phyloP scores from a whole-genome alignment of 192 early-diverging fungal species.

The Coemansia erecta region DNA sequence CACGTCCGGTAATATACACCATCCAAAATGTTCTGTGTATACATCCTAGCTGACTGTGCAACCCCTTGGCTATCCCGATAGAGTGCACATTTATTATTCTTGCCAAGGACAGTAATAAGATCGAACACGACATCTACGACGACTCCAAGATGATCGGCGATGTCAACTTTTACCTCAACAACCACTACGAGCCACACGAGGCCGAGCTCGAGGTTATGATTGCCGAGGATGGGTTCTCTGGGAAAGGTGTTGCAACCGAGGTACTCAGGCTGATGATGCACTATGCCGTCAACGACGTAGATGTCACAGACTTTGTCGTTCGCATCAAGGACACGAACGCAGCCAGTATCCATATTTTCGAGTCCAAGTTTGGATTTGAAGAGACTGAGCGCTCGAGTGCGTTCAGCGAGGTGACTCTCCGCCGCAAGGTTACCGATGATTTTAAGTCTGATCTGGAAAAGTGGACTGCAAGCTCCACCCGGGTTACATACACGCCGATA shows the following conservation, averaged over 20 bases:
- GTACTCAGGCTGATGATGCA: constrained; percentile 51
- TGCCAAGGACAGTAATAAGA: constrained; percentile 12
- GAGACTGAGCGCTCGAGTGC: constrained; percentile 42
- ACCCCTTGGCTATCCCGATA: constrained; percentile 27
- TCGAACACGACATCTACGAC: constrained; percentile 11
- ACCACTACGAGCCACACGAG: constrained; percentile 64
- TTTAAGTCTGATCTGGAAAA: constrained; percentile 8
- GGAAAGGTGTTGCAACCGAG: constrained; percentile 44
- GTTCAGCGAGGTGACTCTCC: constrained; percentile 47
- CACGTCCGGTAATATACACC: not conserved
- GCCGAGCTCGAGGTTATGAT: constrained; percentile 96
- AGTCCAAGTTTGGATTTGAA: constrained; percentile 37
- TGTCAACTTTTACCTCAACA: constrained; percentile 92
- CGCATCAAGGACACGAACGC: constrained; percentile 51
- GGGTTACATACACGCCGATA: constrained; percentile 18
- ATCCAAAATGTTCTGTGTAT: no score
- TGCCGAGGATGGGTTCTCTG: constrained; percentile 56
- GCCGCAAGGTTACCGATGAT: constrained; percentile 23
- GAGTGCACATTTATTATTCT: constrained; percentile 75
- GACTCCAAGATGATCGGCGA: constrained; percentile 84
- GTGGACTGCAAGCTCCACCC: constrained; percentile 14
- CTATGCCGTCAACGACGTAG: constrained; percentile 44
- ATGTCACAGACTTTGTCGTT: constrained; percentile 45
- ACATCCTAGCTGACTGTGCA: constrained; percentile 8
- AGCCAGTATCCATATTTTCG: constrained; percentile 46